Percentiles rank a stretch among this genome's conserved stretches.
These are phyloP conservation scores for Ceratobasidium sp. DNA, from an alignment of 1,284 basidiomycete species.

Conservation along the genomic window DNA sequence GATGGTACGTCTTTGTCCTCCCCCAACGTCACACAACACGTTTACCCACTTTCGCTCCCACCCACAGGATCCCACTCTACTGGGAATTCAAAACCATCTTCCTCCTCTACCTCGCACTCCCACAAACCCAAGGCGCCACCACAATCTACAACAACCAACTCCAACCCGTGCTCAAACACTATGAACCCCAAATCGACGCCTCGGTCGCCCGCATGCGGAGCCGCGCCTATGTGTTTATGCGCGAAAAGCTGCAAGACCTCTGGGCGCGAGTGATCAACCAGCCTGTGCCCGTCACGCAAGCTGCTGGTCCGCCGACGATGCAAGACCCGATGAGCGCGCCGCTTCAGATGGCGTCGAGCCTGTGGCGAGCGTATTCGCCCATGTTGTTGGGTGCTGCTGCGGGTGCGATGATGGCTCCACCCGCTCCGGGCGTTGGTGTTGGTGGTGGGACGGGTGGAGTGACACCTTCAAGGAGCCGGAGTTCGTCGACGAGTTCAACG, in stretches of 20 bases:
- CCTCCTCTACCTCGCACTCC: constrained; percentile 89
- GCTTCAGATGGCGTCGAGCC: constrained; percentile 69
- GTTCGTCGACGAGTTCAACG: constrained; percentile 36
- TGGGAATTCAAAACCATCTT: constrained; percentile 85
- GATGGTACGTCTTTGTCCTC: constrained; percentile 67
- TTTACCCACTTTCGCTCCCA: constrained; percentile 30
- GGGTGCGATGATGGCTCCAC: constrained; percentile 20
- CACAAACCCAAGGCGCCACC: constrained; percentile 85
- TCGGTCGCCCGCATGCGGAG: constrained; percentile 71
- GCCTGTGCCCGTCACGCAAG: constrained; percentile 52
- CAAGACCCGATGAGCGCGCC: constrained; percentile 72
- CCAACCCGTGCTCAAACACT: constrained; percentile 79
- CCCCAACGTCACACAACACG: constrained; percentile 26
- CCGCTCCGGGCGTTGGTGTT: neutral
- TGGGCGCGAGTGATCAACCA: constrained; percentile 65
- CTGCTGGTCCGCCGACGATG: constrained; percentile 61
- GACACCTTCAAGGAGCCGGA: constrained; percentile 21
- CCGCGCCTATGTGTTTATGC: constrained; percentile 71
- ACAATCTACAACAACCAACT: constrained; percentile 83
- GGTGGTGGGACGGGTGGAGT: neutral
- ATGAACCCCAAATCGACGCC: constrained; percentile 86
- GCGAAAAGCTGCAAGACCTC: constrained; percentile 63
- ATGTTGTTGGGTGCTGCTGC: constrained; percentile 44
- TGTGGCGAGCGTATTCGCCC: constrained; percentile 82
- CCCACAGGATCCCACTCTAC: constrained; percentile 88